Evolutionary conservation across 495 filamentous ascomycete genomes (phyloP).

Genomic region (Tuber aestivum): DNA sequence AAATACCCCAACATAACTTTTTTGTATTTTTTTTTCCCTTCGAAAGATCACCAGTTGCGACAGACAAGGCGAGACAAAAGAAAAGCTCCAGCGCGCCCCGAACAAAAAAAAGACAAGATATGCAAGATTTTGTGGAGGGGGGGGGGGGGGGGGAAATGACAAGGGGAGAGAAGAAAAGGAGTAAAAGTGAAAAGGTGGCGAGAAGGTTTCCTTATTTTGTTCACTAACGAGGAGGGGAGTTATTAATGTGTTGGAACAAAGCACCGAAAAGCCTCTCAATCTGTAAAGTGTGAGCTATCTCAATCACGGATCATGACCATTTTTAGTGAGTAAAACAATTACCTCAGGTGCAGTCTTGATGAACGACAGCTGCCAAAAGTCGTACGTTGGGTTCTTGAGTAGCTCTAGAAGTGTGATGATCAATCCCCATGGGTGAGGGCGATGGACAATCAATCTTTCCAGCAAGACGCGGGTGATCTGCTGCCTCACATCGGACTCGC

Average conservation of each 20-base stretch:
- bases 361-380: slow-evolving; percentile 88
- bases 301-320: not conserved
- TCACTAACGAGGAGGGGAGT: slow-evolving; percentile 36
- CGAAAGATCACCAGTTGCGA: slow-evolving; percentile 1
- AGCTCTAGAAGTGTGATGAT: slow-evolving; percentile 87
- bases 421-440: slow-evolving; percentile 93
- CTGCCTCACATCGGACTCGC: slow-evolving; percentile 76
- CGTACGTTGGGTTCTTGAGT: slow-evolving; percentile 78
- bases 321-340: slow-evolving; percentile 3
- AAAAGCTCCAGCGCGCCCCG: not conserved
- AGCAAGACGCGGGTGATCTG: slow-evolving; percentile 81
- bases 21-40: slow-evolving; percentile 9
- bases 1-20: slow-evolving; percentile 39
- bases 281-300: slow-evolving; percentile 25
- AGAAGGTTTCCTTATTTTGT: not conserved
- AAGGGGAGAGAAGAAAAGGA: slow-evolving; percentile 8
- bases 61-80: not conserved
- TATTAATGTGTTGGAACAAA: slow-evolving; percentile 46
- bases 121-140: slow-evolving; percentile 5
- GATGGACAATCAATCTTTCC: slow-evolving; percentile 79
- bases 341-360: slow-evolving; percentile 55
- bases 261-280: slow-evolving; percentile 44
- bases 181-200: not conserved
- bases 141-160: not conserved
- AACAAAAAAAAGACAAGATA: slow-evolving; percentile 5